Evolutionary conservation across 257 asterid species (phyloP).

Genomic region (Plantago elongata): DNA sequence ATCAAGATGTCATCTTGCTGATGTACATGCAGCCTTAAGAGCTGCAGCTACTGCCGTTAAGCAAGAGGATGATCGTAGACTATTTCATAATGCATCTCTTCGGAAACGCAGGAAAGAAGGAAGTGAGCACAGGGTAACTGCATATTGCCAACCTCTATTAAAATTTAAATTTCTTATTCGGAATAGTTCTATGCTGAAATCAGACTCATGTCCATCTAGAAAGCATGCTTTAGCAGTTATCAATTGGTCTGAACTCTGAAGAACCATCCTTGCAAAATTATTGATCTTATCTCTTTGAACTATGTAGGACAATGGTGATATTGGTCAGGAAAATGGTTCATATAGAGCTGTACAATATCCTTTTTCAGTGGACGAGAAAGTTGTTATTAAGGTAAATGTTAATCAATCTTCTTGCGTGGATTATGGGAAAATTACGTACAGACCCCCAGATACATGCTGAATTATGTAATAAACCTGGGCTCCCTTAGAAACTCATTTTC

Average conservation of each 20-base stretch:
- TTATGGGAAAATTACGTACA: too few relatives aligned
- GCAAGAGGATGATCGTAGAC: conserved; percentile 92
- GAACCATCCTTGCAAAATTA: conserved; percentile 18
- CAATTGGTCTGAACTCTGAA: background rate
- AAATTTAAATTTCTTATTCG: background rate
- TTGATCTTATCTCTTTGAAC: conserved; percentile 22
- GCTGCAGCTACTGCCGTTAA: conserved; percentile 93
- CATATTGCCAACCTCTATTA: conserved; percentile 18
- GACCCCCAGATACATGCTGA: too few relatives aligned
- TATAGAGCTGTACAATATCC: conserved; percentile 74
- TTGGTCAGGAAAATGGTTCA: conserved; percentile 59
- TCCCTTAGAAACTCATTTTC: too few relatives aligned
- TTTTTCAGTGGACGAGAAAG: conserved; percentile 87
- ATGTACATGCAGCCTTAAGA: conserved; percentile 60
- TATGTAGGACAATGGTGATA: conserved; percentile 76
- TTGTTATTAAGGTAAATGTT: conserved; percentile 66
- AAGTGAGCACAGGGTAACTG: conserved; percentile 66
- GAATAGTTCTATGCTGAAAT: too few relatives aligned
- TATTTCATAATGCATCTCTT: conserved; percentile 78
- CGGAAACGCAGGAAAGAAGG: conserved; percentile 94
- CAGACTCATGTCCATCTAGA: too few relatives aligned
- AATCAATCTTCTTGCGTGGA: background rate
- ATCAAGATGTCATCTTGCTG: conserved; percentile 19
- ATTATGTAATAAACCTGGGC: too few relatives aligned
- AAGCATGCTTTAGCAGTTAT: background rate